A percentile compares a stretch with the other conserved stretches of the same genome.
Conservation (phyloP, 306 rosid species). For the Vigna trinervia region DNA sequence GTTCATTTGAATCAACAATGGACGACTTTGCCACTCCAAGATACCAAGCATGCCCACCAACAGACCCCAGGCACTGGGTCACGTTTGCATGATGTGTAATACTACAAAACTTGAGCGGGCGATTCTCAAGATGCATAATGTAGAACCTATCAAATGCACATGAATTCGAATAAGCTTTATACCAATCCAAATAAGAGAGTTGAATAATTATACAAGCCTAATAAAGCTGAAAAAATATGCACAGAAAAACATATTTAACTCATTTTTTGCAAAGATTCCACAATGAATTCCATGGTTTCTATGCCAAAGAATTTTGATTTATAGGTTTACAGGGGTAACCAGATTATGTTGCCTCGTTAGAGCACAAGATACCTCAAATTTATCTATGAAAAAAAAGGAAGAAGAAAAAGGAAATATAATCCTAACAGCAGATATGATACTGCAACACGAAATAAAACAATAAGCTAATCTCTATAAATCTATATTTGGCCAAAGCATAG, state of each 20-base stretch:
- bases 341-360: background rate
- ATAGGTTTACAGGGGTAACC: background rate
- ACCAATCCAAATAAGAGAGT: constrained; percentile 26
- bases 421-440: background rate
- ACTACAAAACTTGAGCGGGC: constrained; percentile 57
- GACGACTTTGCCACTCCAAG: constrained; percentile 89
- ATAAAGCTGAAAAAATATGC: constrained; percentile 5
- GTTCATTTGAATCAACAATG: constrained; percentile 54
- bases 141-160: constrained; percentile 57
- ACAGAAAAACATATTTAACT: constrained; percentile 11
- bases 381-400: background rate
- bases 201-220: background rate
- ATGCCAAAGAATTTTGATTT: background rate
- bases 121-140: constrained; percentile 69
- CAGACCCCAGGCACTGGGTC: constrained; percentile 90
- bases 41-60: constrained; percentile 81
- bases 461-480: constrained; percentile 6
- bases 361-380: background rate
- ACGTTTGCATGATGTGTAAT: constrained; percentile 89
- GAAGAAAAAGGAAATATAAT: constrained; percentile 6
- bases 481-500: background rate
- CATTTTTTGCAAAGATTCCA: constrained; percentile 21
- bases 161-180: constrained; percentile 6
- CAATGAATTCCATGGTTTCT: constrained; percentile 12
- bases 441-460: constrained; percentile 3